Base-by-base conservation (phyloP, 1,139 yeast species). In the Trichomonascaceae sp. region DNA sequence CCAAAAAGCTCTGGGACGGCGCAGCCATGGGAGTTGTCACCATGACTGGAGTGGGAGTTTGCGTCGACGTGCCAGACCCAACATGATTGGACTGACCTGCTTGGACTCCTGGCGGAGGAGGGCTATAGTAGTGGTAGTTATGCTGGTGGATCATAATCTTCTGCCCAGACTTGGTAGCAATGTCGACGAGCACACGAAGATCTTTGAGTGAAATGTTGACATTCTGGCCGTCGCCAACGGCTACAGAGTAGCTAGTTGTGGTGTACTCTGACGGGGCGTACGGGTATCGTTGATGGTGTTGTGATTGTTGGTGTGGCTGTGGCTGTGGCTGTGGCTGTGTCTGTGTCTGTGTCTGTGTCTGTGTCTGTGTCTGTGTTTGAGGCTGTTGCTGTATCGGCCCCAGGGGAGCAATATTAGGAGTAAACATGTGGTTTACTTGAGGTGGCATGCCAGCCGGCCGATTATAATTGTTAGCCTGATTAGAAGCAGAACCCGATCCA, bases 61-160 rank as follows among this genome's bases (percentile, higher is more conserved):
- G n/a, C 22, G 17, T 29, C 29, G 17, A 28, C 13, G 26, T 17
- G 17, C 28, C 13, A 16, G 37, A 8, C 26, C 26, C 15, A 14
- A 14, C 31, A n/a, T 18, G 16, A 20, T 13, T 22, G 32, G 13
- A 13, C 15, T 17, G 33, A 17, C 9, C 23, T 26, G 15, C 17
- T 15, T 16, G 13, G n/a, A 13, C 20, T 8, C 14, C 20, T 16
- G 36, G 14, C 18, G 29, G 27, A 11, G 31, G 15, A 9, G 44
- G 15, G 6, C 29, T 25, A 16, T 29, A 29, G 26, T 46, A 46
- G 30, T 49, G 47, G 30, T 50, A 43, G 34, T 81, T 76, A 55
- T 84, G 94, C 51, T 84, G 94, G 56, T 82, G 93, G 13, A 84
- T 71, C 4, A 84, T 74, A 8, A 84, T 66, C 36, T 72, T 68